These are phyloP conservation scores for Psilocybe cubensis DNA, from an alignment of 768 basidiomycete genomes.

Conservation along the genomic window DNA sequence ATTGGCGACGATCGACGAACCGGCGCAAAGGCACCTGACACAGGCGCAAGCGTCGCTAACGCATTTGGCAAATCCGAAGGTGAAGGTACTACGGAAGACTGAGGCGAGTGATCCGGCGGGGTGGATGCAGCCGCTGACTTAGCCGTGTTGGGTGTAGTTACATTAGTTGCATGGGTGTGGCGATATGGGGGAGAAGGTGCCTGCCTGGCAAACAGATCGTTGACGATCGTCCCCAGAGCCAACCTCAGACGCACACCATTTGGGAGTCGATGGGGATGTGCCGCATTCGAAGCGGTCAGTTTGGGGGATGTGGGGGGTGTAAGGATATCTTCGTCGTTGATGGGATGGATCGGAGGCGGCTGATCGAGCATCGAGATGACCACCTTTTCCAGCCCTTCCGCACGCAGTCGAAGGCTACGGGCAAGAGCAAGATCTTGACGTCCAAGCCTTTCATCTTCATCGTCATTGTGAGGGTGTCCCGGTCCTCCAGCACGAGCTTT, in stretches of 20 bases:
- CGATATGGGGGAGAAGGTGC: constrained; percentile 56
- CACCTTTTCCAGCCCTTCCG: constrained; percentile 84
- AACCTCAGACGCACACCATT: constrained; percentile 83
- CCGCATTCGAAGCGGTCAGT: constrained; percentile 35
- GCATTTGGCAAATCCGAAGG: constrained; percentile 32
- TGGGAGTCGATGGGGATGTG: constrained; percentile 67
- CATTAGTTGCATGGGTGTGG: constrained; percentile 35
- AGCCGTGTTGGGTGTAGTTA: constrained; percentile 23
- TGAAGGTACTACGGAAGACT: constrained; percentile 22
- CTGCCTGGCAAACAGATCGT: constrained; percentile 80
- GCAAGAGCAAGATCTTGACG: constrained; percentile 68
- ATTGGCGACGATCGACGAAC: constrained; percentile 15
- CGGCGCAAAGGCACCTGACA: constrained; percentile 33
- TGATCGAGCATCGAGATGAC: constrained; percentile 81
- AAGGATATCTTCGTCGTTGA: constrained; percentile 55
- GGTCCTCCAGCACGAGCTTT: constrained; percentile 54
- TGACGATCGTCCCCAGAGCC: constrained; percentile 75
- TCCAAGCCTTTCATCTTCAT: constrained; percentile 59
- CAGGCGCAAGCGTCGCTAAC: constrained; percentile 26
- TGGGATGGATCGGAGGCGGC: constrained; percentile 65
- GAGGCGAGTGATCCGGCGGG: constrained; percentile 24
- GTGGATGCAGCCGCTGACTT: constrained; percentile 9
- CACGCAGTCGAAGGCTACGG: constrained; percentile 65
- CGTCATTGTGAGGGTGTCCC: constrained; percentile 49
- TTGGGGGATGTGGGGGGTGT: constrained; percentile 58